Percentiles rank a stretch among this genome's conserved stretches.
These are phyloP conservation scores for Echinochloa phyllopogon DNA, from an alignment of 176 grass and related monocot genomes.

Conservation along the genomic window DNA sequence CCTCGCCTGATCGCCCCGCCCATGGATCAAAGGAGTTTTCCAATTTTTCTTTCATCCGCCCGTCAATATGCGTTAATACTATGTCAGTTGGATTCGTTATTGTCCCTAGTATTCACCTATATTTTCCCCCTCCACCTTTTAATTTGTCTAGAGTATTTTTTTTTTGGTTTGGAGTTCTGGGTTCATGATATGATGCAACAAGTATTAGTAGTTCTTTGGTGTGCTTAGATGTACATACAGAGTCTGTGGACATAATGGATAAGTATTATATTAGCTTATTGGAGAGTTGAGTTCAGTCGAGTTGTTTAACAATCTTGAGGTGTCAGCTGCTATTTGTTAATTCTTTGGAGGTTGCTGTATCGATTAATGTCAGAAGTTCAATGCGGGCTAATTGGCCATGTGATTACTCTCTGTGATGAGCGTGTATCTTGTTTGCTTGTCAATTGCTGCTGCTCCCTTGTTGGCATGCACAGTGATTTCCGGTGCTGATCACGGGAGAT, in stretches of 20 bases:
- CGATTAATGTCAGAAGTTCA: neutral
- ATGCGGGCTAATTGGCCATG: constrained; percentile 36
- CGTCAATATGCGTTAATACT: constrained; percentile 53
- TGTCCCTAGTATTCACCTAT: constrained; percentile 52
- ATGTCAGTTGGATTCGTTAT: constrained; percentile 55
- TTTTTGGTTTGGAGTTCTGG: constrained; percentile 42
- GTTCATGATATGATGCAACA: constrained; percentile 29
- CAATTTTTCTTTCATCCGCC: constrained; percentile 49
- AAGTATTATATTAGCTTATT: constrained; percentile 53
- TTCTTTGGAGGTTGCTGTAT: constrained; percentile 24
- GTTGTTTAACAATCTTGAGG: constrained; percentile 24
- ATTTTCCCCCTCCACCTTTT: neutral
- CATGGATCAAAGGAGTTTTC: constrained; percentile 53
- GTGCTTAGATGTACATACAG: constrained; percentile 67
- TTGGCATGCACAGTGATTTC: neutral
- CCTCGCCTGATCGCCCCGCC: neutral
- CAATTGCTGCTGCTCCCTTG: constrained; percentile 4
- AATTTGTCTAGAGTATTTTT: constrained; percentile 38
- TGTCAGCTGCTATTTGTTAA: constrained; percentile 27
- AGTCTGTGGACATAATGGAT: constrained; percentile 63
- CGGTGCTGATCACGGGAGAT: constrained; percentile 45
- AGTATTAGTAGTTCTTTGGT: constrained; percentile 52
- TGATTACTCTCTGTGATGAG: neutral
- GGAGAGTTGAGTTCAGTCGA: constrained; percentile 23
- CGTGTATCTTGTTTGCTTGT: constrained; percentile 18